These are phyloP conservation scores for Botrytis aclada DNA, from an alignment of 2,329 filamentous ascomycete genomes.

Conservation along the genomic window DNA sequence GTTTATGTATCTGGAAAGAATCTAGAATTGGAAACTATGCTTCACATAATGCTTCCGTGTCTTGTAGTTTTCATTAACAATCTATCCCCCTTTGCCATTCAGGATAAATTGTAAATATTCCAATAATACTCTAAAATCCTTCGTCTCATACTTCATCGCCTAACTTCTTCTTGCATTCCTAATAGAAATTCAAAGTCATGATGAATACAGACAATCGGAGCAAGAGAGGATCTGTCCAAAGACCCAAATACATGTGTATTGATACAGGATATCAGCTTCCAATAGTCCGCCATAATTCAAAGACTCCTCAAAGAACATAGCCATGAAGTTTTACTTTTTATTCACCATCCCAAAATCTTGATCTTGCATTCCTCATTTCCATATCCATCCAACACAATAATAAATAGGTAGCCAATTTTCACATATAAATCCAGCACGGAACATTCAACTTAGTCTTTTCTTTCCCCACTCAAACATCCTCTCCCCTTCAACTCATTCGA, in stretches of 20 bases:
- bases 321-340: neutral
- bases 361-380: neutral
- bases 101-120: too few species aligned
- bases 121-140: neutral
- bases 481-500: neutral
- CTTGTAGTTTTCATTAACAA: neutral
- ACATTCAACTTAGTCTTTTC: neutral
- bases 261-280: neutral
- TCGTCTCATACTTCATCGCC: neutral
- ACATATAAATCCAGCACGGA: neutral
- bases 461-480: accelerated
- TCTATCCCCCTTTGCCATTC: neutral
- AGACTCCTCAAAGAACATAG: neutral
- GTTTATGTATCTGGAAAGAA: neutral
- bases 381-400: neutral
- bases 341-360: neutral
- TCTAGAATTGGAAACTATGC: neutral
- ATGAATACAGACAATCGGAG: too few species aligned
- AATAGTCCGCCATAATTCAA: neutral
- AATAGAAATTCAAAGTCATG: neutral
- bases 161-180: neutral
- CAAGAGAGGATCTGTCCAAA: neutral
- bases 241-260: too few species aligned
- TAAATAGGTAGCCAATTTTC: neutral
- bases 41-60: neutral